Base-by-base conservation (phyloP, 176 grass and related monocot species). In the Tillandsia leiboldiana region DNA sequence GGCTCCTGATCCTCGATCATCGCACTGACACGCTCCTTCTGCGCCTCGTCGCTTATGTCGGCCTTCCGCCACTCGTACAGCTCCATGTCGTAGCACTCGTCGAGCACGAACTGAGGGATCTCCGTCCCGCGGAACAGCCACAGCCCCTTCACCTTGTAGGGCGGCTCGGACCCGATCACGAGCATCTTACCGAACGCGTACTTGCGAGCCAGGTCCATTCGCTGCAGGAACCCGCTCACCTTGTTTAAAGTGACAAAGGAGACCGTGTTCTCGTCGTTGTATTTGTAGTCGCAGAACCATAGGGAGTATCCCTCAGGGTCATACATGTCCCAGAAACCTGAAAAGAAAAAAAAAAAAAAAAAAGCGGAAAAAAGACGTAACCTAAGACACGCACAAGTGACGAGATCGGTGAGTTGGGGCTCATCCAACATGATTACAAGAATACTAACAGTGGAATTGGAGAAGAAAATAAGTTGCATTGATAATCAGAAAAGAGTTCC, bases 321-420 rank as follows among this genome's bases (percentile, higher is more conserved):
- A 68, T 83, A 99, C 94, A 99, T 99, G 26, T 99, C 80, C 94
- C 94, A 99, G 79, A 99, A 99, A 78, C 94, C 94, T 99, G 90
- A 53, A 82, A 53, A 50, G 66, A 48, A 74, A 17, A 20, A 20
- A 20, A 20, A 20, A 20, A 20, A 82, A 53, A 50, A 63, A 48
- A 74, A 13, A 7, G 0, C 26, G 11, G n/a, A 53, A n/a, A 29
- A 28, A 1, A 1, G n/a, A 53, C 24, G 6, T 42, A 42, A 42
- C 33, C 33, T 6, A 42, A 49, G 52, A 12, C 23, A 2, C 3
- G 9, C n/a, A 75, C 33, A 54, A 11, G 5, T 57, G 8, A 20
- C 47, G 1, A 74, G 14, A 14, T 51, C 50, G 3, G 22, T 1
- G 23, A 63, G 15, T 8, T 53, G 33, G 4, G 0, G 33, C 7